Base-by-base conservation (phyloP, 768 basidiomycete species). In the Rhodotorula toruloides region DNA sequence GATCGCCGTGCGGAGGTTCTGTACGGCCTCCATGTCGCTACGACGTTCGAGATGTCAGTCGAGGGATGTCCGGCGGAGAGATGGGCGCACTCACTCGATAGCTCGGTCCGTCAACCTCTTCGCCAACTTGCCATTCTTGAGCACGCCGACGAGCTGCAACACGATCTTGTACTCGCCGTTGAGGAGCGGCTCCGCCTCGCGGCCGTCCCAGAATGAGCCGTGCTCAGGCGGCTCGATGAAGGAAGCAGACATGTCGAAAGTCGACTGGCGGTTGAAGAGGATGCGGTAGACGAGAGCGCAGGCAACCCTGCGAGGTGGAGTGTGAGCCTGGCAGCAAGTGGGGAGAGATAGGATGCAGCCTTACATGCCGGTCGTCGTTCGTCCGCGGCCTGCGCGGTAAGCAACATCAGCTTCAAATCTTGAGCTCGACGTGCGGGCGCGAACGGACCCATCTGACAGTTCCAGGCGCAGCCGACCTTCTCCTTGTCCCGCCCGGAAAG, bases 111-210 rank as follows among this genome's bases (percentile, higher is more conserved):
- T 87, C 66, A 98, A 77, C 47, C 86, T 84, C 78, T 99, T 99
- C 17, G 96, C 94, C 16, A 86, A 80, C 77, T 97, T 97, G 27
- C 96, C 94, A 73, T 93, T 84, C 13, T 52, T 36, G 10, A 72
- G 54, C 4, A 72, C 73, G n/a, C 67, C 70, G 29, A 74, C 66
- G 9, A 99, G 87, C 68, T 93, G 91, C 47, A 99, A 79, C 68
- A 98, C 96, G 7, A 87, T 89, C 81, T 97, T 97, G 81, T 97
- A 99, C 74, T 98, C 93, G 44, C 93, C 93, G n/a, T 40, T 56
- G 58, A 64, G 47, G 34, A 65, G 72, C 21, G 72, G 72, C n/a
- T 76, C 73, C 17, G 65, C 39, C 53, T 58, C 58, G 46, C 48
- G 22, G 39, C 47, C 67, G 36, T 71, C 68, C 58, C 63, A 72